Evolutionary conservation across 768 basidiomycete species (phyloP), one percentile per base, ranked within the genome.

Genomic region (Rhizopogon sp.): DNA sequence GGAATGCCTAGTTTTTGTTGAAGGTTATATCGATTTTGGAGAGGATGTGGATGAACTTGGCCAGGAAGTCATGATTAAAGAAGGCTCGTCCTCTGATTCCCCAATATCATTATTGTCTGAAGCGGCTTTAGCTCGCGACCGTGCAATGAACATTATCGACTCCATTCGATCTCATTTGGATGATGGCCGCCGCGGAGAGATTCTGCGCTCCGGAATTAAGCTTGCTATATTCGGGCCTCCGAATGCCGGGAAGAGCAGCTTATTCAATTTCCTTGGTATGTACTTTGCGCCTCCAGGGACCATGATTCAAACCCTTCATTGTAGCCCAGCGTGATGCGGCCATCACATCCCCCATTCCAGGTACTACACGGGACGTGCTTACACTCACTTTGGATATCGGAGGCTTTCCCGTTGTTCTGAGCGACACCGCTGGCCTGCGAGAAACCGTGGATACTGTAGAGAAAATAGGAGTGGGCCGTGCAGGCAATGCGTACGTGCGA

Each of bases 1-100:
- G 22, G 75, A 80, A 29, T 88, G 86, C 49, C 79, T 93, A 20
- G 84, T 93, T 10, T 79, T 84, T 58, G 76, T 92, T 4, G 94
- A 97, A 69, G 94, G 93, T 1, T 71, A 95, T 17, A 94, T 97
- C 52, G 93, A 96, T 67, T 97, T 95, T 68, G 91, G 91, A 6
- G 93, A 97, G 70, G 89, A 87, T 29, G 64, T 71, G 13, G 93
- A 95, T 63, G 89, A 91, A 37, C 80, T 95, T 40, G 92, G 70
- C 8, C 68, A 94, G 63, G 87, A 88, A n/a, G 85, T 79, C 8
- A 83, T 92, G 17, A 84, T 82, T 59, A 85, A 85, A 9, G 75
- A 80, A 72, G 90, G 93, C 89, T 53, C 4, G 69, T 42, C 10
- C 22, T 56, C 35, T 11, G 35, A 20, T 16, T 13, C 3, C 31